phyloP scores from a whole-genome alignment of 2,329 filamentous ascomycete genomes.

The Stromatinia cepivora region DNA sequence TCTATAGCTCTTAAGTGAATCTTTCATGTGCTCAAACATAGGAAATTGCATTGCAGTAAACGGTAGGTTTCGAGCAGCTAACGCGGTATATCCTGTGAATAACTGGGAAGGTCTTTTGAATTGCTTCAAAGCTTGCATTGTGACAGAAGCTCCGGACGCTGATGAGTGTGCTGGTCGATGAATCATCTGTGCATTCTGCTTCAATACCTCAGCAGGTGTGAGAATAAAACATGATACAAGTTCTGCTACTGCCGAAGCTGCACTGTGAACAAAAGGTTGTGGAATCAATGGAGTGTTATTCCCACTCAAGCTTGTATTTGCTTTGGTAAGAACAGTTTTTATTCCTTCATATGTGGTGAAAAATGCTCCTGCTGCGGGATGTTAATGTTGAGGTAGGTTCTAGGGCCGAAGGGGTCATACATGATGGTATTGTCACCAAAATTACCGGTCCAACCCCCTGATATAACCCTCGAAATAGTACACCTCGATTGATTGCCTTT shows the following conservation, averaged over 20 bases:
- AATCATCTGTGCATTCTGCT: conserved; percentile 91
- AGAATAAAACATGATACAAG: conserved; percentile 83
- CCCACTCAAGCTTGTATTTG: conserved; percentile 45
- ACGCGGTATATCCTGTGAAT: conserved; percentile 73
- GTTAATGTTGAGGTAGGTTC: conserved; percentile 28
- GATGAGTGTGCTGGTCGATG: conserved; percentile 40
- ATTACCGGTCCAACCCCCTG: conserved; percentile 76
- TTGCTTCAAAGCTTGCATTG: conserved; percentile 54
- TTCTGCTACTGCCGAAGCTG: conserved; percentile 75
- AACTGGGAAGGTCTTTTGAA: conserved; percentile 59
- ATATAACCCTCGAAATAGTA: conserved; percentile 73
- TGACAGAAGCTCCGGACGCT: conserved; percentile 45
- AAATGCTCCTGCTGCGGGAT: conserved; percentile 70
- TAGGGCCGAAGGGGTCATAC: conserved; percentile 45
- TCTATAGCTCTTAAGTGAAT: conserved; percentile 50
- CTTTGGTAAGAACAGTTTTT: conserved; percentile 62
- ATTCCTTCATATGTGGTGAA: conserved; percentile 85
- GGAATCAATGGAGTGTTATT: conserved; percentile 68
- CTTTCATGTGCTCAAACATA: conserved; percentile 73
- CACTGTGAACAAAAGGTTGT: conserved; percentile 67
- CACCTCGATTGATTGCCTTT: conserved; percentile 53
- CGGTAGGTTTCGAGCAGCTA: conserved; percentile 79
- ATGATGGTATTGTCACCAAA: conserved; percentile 83
- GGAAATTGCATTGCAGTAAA: conserved; percentile 90
- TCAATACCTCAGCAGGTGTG: conserved; percentile 86